Evolutionary conservation across 2,329 filamentous ascomycete species (phyloP).

Genomic region (Alternaria rosae): DNA sequence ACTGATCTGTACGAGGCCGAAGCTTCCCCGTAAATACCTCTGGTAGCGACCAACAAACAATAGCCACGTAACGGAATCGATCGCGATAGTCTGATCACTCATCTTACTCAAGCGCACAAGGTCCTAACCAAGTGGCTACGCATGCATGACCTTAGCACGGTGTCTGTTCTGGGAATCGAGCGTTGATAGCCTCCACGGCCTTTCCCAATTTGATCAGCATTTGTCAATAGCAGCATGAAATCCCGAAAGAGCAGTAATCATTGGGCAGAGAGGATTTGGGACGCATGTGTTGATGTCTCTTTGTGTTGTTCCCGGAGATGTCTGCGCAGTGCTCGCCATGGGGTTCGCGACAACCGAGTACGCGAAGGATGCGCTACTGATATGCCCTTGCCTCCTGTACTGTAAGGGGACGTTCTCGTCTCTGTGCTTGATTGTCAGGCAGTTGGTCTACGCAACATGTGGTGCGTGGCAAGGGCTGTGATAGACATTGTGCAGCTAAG

Average conservation of each 20-base stretch:
- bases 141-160: constrained; percentile 4
- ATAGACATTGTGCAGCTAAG: background rate
- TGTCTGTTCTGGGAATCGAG: background rate
- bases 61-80: constrained; percentile 8
- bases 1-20: background rate
- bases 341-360: background rate
- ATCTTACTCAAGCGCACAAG: background rate
- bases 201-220: background rate
- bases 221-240: background rate
- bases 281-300: background rate
- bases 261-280: background rate
- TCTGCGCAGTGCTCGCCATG: background rate
- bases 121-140: background rate
- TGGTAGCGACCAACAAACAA: constrained; percentile 2
- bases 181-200: background rate
- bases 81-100: background rate
- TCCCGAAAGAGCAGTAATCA: background rate
- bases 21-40: background rate
- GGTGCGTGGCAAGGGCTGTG: background rate
- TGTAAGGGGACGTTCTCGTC: background rate
- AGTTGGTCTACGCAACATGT: background rate
- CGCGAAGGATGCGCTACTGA: background rate
- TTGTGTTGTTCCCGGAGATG: background rate
- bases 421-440: background rate
- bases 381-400: background rate